phyloP scores from a whole-genome alignment of 352 stramenopile genomes.

The Pythium volutum region DNA sequence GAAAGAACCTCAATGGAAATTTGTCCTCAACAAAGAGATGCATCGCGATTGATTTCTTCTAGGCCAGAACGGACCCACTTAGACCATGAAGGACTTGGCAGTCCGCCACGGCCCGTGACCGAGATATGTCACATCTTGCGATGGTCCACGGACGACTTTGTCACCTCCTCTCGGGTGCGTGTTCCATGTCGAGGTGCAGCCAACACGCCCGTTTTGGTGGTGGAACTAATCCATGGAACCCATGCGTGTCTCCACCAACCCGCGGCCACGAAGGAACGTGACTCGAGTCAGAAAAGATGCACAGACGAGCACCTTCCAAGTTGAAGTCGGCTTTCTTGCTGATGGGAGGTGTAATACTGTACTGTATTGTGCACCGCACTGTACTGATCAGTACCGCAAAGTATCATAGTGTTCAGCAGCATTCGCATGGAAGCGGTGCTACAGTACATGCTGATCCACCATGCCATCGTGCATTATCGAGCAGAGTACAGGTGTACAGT shows the following conservation, averaged over 20 bases:
- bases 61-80: no score
- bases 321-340: constrained; percentile 21
- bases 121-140: no score
- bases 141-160: not conserved
- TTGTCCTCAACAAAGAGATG: no score
- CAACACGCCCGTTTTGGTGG: not conserved
- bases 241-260: constrained; percentile 9
- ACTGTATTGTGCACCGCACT: not conserved
- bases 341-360: constrained; percentile 6
- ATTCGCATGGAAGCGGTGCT: no score
- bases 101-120: no score
- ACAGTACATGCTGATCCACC: not conserved
- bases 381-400: not conserved
- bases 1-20: no score
- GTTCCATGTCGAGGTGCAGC: constrained; percentile 1
- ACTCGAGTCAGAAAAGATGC: constrained; percentile 21
- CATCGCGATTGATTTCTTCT: no score
- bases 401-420: not conserved
- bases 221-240: not conserved
- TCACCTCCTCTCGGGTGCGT: not conserved
- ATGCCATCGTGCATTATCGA: not conserved
- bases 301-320: constrained; percentile 1
- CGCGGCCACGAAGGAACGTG: constrained; percentile 16
- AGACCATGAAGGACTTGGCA: no score
- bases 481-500: not conserved